Conservation (phyloP, 2,329 filamentous ascomycete genomes). For the Scytalidium lignicola region DNA sequence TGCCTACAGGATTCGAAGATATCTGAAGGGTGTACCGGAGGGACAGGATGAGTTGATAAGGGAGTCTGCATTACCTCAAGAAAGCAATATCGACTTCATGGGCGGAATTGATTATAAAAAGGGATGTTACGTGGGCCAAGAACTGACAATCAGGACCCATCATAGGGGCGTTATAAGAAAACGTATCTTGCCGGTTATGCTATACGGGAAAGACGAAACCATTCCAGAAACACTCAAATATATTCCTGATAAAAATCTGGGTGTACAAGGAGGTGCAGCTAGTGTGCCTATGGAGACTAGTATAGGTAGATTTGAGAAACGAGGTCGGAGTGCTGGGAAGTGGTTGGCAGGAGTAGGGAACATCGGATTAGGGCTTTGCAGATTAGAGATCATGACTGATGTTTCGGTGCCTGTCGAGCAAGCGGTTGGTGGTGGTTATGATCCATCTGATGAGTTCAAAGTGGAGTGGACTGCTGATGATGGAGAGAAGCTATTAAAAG, state of each 20-base stretch:
- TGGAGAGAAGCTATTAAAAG: conserved; percentile 39
- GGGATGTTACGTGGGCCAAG: conserved; percentile 95
- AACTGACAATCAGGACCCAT: conserved; percentile 90
- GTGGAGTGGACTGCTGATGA: conserved; percentile 40
- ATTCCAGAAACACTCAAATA: conserved; percentile 42
- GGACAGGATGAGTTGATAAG: conserved; percentile 72
- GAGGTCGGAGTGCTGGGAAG: conserved; percentile 71
- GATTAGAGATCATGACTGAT: conserved; percentile 87
- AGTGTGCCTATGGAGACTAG: conserved; percentile 36
- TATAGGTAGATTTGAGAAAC: conserved; percentile 48
- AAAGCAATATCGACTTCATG: conserved; percentile 84
- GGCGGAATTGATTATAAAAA: conserved; percentile 87
- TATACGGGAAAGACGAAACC: conserved; percentile 52
- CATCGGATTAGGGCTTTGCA: conserved; percentile 78
- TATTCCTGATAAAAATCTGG: conserved; percentile 28
- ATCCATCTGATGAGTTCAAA: conserved; percentile 41
- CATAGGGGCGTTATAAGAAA: conserved; percentile 93
- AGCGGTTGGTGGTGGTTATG: conserved; percentile 50
- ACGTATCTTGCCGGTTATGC: conserved; percentile 72
- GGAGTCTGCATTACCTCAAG: conserved; percentile 73
- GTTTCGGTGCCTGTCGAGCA: conserved; percentile 50
- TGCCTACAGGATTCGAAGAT: conserved; percentile 71
- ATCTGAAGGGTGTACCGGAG: conserved; percentile 77
- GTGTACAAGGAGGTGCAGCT: conserved; percentile 11
- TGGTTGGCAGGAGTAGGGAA: conserved; percentile 78